These are phyloP conservation scores for Lanmaoa pseudosensibilis DNA, from an alignment of 768 basidiomycete species.

Conservation along the genomic window DNA sequence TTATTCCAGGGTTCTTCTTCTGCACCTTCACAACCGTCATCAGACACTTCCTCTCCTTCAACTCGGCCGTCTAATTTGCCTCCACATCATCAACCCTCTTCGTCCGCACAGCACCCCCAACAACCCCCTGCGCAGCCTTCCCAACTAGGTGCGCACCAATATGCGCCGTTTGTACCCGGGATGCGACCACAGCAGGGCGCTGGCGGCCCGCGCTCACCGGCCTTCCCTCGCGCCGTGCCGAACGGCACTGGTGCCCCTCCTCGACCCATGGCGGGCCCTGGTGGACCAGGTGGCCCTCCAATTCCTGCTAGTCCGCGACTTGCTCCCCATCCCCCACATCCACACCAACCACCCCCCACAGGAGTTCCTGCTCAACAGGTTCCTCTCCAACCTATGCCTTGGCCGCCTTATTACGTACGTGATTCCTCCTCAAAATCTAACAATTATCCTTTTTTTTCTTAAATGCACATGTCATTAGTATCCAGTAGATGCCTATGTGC, in stretches of 20 bases:
- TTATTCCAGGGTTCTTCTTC: constrained; percentile 41
- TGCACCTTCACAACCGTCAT: constrained; percentile 47
- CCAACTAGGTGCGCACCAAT: constrained; percentile 47
- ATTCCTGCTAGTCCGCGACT: constrained; percentile 66
- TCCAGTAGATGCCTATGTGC: constrained; percentile 49
- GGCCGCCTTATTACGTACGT: constrained; percentile 62
- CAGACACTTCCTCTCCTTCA: constrained; percentile 60
- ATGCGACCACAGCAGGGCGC: constrained; percentile 47
- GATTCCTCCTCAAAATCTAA: neutral
- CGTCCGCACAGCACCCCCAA: constrained; percentile 38
- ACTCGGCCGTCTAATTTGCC: constrained; percentile 54
- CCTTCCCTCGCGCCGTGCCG: constrained; percentile 58
- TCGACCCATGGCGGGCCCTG: constrained; percentile 48
- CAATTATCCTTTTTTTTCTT: neutral
- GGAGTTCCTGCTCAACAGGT: constrained; percentile 49
- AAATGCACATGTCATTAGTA: constrained; percentile 34
- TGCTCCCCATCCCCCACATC: constrained; percentile 45
- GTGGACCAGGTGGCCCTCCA: constrained; percentile 53
- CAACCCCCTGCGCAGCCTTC: constrained; percentile 40
- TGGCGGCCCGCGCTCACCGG: constrained; percentile 65
- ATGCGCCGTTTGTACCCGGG: constrained; percentile 49
- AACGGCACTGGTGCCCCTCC: constrained; percentile 54
- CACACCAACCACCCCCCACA: constrained; percentile 55
- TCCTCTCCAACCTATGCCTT: constrained; percentile 41
- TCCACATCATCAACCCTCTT: constrained; percentile 41